phyloP scores from a whole-genome alignment of 1,139 yeast genomes.

The Hansenula lynferdii region DNA sequence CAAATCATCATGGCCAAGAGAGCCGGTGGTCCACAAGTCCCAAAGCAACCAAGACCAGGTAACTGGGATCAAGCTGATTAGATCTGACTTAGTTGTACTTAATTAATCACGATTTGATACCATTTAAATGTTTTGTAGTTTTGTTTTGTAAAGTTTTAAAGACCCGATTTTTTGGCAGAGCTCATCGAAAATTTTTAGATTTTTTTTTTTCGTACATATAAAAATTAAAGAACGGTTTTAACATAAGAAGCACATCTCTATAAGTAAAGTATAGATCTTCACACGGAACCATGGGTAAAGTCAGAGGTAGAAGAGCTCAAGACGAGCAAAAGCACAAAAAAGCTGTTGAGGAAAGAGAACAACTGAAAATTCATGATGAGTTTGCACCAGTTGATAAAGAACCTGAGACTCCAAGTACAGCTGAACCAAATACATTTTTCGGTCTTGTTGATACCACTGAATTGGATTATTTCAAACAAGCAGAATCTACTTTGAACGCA shows the following conservation, averaged over 20 bases:
- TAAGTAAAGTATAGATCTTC: too few relatives aligned
- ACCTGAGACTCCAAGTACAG: slow-evolving; percentile 3
- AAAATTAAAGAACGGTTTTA: too few relatives aligned
- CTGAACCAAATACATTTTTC: slow-evolving; percentile 53
- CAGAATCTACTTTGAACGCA: slow-evolving; percentile 80
- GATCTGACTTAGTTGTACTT: slow-evolving; percentile 1
- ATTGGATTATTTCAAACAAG: slow-evolving; percentile 85
- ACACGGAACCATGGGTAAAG: slow-evolving; percentile 28
- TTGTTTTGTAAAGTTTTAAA: neutral
- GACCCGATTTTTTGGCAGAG: neutral
- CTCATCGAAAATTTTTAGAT: neutral
- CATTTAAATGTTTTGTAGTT: too few relatives aligned
- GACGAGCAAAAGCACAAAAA: slow-evolving; percentile 30
- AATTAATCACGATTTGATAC: neutral
- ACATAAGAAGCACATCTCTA: too few relatives aligned
- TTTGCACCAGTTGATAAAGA: slow-evolving; percentile 2
- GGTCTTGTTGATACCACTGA: slow-evolving; percentile 85
- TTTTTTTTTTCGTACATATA: too few relatives aligned
- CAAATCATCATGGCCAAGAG: slow-evolving; percentile 91
- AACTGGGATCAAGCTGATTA: slow-evolving; percentile 97
- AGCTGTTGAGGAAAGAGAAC: slow-evolving; percentile 7
- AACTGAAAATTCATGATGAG: slow-evolving; percentile 8
- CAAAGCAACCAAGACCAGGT: slow-evolving; percentile 80
- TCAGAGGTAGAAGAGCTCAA: slow-evolving; percentile 68
- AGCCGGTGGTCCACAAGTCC: slow-evolving; percentile 91